Base-by-base conservation (phyloP, 2,329 filamentous ascomycete genomes). In the Sarocladium oryzae region DNA sequence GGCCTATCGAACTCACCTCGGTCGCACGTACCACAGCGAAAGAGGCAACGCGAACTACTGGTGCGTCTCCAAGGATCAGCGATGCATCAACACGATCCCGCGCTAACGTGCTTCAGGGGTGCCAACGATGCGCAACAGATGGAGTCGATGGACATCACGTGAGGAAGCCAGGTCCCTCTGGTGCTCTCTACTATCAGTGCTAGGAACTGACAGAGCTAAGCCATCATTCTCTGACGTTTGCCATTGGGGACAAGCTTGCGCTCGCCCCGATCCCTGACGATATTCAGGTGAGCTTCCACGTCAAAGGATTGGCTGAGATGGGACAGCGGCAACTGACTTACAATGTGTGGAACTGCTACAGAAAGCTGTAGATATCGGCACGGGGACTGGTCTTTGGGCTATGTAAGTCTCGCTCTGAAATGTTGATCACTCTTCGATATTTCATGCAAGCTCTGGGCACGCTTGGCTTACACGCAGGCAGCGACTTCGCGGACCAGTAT, bases 301-400 rank as follows among this genome's bases (percentile, higher is more conserved):
- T 32, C 28, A 13, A 32, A 8, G 13, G 7, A 7, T 32, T 13
- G 8, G 7, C 28, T 13, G 28, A 8, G 28, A 8, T 37, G 35
- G 35, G 6, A 18, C 35, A 9, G 9, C 35, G 9, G 35, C 6
- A 10, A 37, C 7, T 37, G 35, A 37, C 35, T 16, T 10, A 6
- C 9, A 37, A 37, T 6, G 9, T n/a, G n/a, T n/a, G n/a, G n/a
- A n/a, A 37, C 38, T 4, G 9, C 7, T 8, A 26, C 23, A 46
- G 41, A 46, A 32, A 46, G 41, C 24, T 50, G 33, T 81, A 21
- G 77, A 81, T 56, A 64, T 80, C 35, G 73, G 77, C 40, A 79
- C 78, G 5, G 78, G 79, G 32, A 26, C 41, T 6, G 41, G 41
- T 4, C 16, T 46, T 8, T 46, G 41, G 41, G 41, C 41, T 10